A percentile compares a stretch with the other conserved stretches of the same genome.
Conservation (phyloP, 2,329 filamentous ascomycete species). For the Arachnopeziza araneosa region DNA sequence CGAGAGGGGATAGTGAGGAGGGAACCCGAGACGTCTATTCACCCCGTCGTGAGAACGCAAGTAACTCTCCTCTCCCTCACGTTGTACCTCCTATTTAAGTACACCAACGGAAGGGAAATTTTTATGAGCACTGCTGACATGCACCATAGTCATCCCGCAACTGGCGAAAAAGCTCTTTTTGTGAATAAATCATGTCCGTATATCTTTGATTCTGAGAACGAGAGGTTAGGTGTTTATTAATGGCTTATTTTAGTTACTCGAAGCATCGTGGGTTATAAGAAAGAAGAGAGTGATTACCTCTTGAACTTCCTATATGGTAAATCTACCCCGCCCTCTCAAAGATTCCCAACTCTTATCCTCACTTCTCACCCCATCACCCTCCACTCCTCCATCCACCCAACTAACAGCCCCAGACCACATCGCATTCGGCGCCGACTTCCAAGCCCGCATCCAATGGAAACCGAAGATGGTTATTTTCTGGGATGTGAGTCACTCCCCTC, state of each 20-base stretch:
- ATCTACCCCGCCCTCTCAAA: background rate
- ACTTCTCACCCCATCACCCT: background rate
- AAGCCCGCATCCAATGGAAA: slow-evolving; percentile 69
- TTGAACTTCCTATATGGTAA: slow-evolving; percentile 61
- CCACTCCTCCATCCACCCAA: background rate
- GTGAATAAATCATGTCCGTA: slow-evolving; percentile 54
- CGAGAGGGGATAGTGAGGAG: slow-evolving; percentile 44
- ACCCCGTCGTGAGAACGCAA: slow-evolving; percentile 49
- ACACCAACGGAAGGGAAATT: too few species aligned
- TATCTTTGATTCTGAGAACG: too few species aligned
- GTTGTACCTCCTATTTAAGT: background rate
- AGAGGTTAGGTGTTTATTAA: too few species aligned
- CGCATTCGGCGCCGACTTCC: slow-evolving; percentile 62
- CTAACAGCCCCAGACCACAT: slow-evolving; percentile 49
- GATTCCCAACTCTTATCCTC: too few species aligned
- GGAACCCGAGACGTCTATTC: slow-evolving; percentile 46
- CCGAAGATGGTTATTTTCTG: slow-evolving; percentile 74
- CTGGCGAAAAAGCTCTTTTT: slow-evolving; percentile 56
- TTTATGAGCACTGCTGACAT: background rate
- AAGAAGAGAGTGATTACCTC: slow-evolving; percentile 69
- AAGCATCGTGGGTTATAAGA: slow-evolving; percentile 73
- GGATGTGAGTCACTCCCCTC: slow-evolving; percentile 46
- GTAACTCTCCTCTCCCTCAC: background rate
- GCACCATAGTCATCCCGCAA: slow-evolving; percentile 44
- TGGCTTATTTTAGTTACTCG: slow-evolving; percentile 54